Conservation (phyloP, 768 basidiomycete genomes). For the Galerina sulciceps region DNA sequence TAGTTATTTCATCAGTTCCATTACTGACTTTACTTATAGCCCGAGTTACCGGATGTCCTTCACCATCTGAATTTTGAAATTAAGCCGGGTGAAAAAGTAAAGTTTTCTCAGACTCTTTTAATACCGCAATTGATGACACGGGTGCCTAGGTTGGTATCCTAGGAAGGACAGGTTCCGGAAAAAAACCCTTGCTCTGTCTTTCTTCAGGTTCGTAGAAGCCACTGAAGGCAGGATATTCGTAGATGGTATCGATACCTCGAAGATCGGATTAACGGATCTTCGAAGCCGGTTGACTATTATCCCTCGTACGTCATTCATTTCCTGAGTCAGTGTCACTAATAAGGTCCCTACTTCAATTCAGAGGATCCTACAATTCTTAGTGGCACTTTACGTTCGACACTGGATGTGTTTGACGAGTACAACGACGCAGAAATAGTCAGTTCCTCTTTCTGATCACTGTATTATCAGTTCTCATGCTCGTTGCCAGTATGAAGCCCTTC, state of each 20-base stretch:
- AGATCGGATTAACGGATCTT: slow-evolving; percentile 81
- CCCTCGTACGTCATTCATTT: slow-evolving; percentile 65
- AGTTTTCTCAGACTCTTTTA: slow-evolving; percentile 64
- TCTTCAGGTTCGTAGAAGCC: slow-evolving; percentile 85
- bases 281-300: slow-evolving; percentile 62
- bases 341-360: slow-evolving; percentile 58
- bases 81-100: slow-evolving; percentile 68
- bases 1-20: neutral
- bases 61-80: slow-evolving; percentile 79
- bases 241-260: slow-evolving; percentile 77
- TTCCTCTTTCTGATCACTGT: slow-evolving; percentile 36
- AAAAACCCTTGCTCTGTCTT: slow-evolving; percentile 83
- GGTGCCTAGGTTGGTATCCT: slow-evolving; percentile 60
- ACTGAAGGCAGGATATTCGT: slow-evolving; percentile 73
- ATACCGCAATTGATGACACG: slow-evolving; percentile 63
- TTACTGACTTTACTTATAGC: slow-evolving; percentile 42
- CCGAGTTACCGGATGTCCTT: slow-evolving; percentile 84
- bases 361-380: slow-evolving; percentile 92
- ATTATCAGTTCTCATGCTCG: neutral
- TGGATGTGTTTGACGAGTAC: slow-evolving; percentile 89
- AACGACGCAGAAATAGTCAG: slow-evolving; percentile 81
- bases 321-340: slow-evolving; percentile 37
- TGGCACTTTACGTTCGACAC: slow-evolving; percentile 79
- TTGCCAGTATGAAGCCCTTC: slow-evolving; percentile 20
- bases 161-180: slow-evolving; percentile 73